A percentile compares a stretch with the other conserved stretches of the same genome.
phyloP scores from a whole-genome alignment of 2,329 filamentous ascomycete species.

The Beauveria sp. region DNA sequence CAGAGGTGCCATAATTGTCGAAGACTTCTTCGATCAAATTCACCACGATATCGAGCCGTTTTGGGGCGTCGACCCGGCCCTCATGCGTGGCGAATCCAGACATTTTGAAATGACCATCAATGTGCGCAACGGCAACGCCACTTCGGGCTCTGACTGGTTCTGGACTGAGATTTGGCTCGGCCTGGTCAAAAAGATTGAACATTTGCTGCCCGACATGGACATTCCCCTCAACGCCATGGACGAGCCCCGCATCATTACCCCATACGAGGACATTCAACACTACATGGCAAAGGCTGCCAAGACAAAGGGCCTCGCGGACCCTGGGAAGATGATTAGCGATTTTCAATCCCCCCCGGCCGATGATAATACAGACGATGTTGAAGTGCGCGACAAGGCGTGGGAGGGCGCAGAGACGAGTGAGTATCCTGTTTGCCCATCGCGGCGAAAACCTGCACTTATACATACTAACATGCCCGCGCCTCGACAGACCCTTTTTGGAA shows the following conservation, averaged over 20 bases:
- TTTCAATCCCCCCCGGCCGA: conserved; percentile 36
- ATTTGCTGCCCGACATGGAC: conserved; percentile 58
- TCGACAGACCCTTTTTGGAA: conserved; percentile 46
- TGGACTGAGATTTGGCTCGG: conserved; percentile 51
- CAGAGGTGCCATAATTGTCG: conserved; percentile 47
- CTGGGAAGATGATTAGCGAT: conserved; percentile 34
- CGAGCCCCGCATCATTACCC: conserved; percentile 55
- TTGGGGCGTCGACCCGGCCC: conserved; percentile 42
- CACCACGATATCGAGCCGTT: conserved; percentile 53
- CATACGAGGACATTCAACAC: conserved; percentile 52
- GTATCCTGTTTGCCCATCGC: conserved; percentile 14
- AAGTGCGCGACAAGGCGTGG: conserved; percentile 37
- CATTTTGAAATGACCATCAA: conserved; percentile 55
- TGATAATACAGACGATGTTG: conserved; percentile 26
- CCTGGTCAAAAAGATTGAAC: conserved; percentile 44
- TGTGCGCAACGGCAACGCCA: conserved; percentile 45
- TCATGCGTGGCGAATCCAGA: conserved; percentile 44
- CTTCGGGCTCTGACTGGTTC: conserved; percentile 45
- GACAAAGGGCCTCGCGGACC: conserved; percentile 34
- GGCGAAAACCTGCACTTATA: neutral
- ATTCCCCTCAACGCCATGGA: conserved; percentile 61
- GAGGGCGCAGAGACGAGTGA: conserved; percentile 46
- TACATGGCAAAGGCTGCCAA: conserved; percentile 46
- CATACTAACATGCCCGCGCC: neutral
- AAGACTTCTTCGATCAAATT: conserved; percentile 58